These are phyloP conservation scores for Wickerhamomyces silvicola DNA, from an alignment of 805 yeast species.

Conservation along the genomic window DNA sequence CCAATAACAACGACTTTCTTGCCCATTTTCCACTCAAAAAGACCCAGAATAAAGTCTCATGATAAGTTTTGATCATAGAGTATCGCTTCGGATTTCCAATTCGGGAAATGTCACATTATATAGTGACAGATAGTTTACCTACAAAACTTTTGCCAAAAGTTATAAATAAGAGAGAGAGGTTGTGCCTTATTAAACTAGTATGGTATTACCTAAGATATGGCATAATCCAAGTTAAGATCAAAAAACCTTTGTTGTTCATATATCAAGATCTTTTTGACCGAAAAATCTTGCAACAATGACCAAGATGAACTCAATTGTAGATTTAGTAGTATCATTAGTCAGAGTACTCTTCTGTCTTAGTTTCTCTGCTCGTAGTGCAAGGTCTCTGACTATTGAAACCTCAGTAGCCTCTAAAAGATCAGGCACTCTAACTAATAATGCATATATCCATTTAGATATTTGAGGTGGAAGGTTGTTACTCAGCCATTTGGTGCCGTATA, in stretches of 20 bases:
- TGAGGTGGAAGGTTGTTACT: constrained; percentile 9
- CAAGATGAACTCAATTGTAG: constrained; percentile 9
- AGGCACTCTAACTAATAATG: constrained; percentile 11
- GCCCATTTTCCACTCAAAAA: constrained; percentile 5
- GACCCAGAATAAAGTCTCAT: no score
- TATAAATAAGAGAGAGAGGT: no score
- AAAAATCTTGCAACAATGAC: constrained; percentile 9
- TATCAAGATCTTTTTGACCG: constrained; percentile 19
- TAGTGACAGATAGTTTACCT: no score
- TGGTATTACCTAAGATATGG: no score
- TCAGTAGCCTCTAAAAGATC: constrained; percentile 13
- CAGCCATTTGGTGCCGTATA: constrained; percentile 19
- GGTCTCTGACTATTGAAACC: constrained; percentile 13
- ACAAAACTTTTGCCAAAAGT: no score
- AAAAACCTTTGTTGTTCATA: no score
- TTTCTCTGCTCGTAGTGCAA: constrained; percentile 14
- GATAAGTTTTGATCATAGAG: no score
- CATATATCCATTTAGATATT: constrained; percentile 15
- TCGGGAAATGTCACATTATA: no score
- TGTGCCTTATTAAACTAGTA: no score
- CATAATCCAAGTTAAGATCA: no score
- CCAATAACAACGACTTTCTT: constrained; percentile 11
- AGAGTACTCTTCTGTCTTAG: constrained; percentile 5
- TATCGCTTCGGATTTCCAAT: no score
- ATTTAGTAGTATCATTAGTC: constrained; percentile 4